Percentiles rank a stretch among this genome's conserved stretches.
These are phyloP conservation scores for Trichophyton benhamiae DNA, from an alignment of 2,329 filamentous ascomycete species.

Conservation along the genomic window DNA sequence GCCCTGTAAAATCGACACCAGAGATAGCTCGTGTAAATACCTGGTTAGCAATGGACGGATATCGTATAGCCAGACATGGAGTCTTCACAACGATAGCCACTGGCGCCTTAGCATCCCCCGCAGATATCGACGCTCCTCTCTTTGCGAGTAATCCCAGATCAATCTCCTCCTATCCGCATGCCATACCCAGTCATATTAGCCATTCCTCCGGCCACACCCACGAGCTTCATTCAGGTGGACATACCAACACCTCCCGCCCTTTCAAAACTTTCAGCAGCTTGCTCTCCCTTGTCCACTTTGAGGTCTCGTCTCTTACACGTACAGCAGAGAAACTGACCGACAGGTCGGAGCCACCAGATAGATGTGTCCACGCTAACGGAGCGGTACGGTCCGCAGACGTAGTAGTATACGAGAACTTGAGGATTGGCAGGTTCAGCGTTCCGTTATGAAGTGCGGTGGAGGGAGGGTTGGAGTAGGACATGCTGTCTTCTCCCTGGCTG, in stretches of 20 bases:
- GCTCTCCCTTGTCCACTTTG: constrained; percentile 13
- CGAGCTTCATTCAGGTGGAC: neutral
- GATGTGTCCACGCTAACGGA: constrained; percentile 35
- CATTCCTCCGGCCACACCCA: neutral
- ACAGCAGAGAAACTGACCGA: constrained; percentile 25
- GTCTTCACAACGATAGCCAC: constrained; percentile 34
- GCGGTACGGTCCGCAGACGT: constrained; percentile 26
- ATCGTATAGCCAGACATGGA: constrained; percentile 37
- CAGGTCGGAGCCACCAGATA: constrained; percentile 28
- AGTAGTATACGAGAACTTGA: constrained; percentile 37
- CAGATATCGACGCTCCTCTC: constrained; percentile 12
- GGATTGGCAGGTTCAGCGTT: constrained; percentile 14
- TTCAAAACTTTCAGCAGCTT: constrained; percentile 26
- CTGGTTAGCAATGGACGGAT: constrained; percentile 23
- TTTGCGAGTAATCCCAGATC: constrained; percentile 25
- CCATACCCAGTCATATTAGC: neutral
- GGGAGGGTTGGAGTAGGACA: neutral
- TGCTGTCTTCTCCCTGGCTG: neutral
- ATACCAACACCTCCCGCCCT: constrained; percentile 27
- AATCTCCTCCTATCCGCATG: constrained; percentile 28
- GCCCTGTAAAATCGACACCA: neutral
- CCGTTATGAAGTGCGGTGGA: neutral
- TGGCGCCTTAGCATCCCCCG: constrained; percentile 19
- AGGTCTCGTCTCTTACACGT: constrained; percentile 2
- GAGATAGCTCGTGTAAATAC: constrained; percentile 15